A percentile compares a stretch with the other conserved stretches of the same genome.
Conservation (phyloP, 2,329 filamentous ascomycete genomes). For the Didymella segeticola region DNA sequence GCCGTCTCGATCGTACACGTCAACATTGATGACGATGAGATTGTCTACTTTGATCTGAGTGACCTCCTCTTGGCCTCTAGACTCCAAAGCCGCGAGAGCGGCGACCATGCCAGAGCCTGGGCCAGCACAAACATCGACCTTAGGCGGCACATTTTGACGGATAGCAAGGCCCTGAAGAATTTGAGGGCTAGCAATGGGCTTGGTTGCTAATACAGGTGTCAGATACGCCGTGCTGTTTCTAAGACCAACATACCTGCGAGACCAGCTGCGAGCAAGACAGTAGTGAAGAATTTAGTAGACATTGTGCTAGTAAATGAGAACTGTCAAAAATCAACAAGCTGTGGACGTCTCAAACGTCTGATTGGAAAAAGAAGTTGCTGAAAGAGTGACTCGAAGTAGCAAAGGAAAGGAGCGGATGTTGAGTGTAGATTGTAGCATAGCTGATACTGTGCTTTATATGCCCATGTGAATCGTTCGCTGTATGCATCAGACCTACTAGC, state of each 20-base stretch:
- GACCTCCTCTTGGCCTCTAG: background rate
- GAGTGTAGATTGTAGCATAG: background rate
- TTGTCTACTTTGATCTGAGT: background rate
- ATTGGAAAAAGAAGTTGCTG: background rate
- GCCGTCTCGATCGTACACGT: background rate
- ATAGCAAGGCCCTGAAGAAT: background rate
- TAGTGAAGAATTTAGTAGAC: conserved; percentile 4
- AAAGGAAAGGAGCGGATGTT: background rate
- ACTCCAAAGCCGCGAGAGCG: background rate
- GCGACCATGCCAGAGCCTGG: background rate
- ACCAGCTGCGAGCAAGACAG: conserved; percentile 12
- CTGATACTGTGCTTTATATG: background rate
- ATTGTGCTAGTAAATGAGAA: background rate
- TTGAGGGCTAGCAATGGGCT: background rate
- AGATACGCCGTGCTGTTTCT: background rate
- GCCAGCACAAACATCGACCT: background rate
- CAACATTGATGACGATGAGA: background rate
- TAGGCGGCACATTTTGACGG: background rate
- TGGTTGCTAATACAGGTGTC: background rate
- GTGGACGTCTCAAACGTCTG: conserved; percentile 7
- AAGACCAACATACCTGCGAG: conserved; percentile 1
- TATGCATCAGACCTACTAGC: background rate
- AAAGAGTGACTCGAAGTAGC: conserved; percentile 2
- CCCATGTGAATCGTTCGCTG: background rate
- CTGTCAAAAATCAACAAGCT: background rate